These are phyloP conservation scores for Chloranthus sessilifolius DNA, from an alignment of 164 flowering plant species.

Conservation along the genomic window DNA sequence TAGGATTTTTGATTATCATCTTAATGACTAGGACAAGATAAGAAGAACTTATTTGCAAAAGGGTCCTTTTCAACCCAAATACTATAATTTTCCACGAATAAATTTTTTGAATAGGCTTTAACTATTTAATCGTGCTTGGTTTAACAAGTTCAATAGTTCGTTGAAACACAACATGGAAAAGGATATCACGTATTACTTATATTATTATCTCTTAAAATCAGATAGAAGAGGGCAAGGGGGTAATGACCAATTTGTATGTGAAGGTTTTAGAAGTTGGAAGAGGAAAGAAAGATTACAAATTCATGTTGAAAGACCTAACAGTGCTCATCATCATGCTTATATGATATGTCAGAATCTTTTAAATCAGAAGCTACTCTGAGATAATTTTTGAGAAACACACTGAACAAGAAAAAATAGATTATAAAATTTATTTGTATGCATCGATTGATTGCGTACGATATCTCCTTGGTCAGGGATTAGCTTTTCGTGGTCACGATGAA, in stretches of 20 bases:
- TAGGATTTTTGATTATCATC: not conserved
- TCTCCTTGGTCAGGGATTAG: conserved; percentile 13
- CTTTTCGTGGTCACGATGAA: conserved; percentile 21
- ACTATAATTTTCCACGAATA: not conserved
- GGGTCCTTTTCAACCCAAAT: not conserved
- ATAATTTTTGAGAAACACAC: not conserved
- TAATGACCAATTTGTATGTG: not conserved
- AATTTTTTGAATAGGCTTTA: too few relatives aligned
- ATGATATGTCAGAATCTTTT: conserved; percentile 8
- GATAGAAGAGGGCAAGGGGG: not conserved
- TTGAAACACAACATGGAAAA: not conserved
- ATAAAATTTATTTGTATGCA: conserved; percentile 6
- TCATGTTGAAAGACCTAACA: conserved; percentile 9
- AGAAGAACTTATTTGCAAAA: not conserved
- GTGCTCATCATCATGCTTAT: conserved; percentile 8
- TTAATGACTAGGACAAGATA: not conserved
- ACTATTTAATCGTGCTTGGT: not conserved
- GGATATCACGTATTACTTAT: not conserved
- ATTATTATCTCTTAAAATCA: not conserved
- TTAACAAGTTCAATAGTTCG: too few relatives aligned
- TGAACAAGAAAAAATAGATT: conserved; percentile 1
- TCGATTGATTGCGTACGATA: conserved; percentile 10
- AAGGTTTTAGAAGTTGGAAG: conserved; percentile 5
- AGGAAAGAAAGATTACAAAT: too few relatives aligned
- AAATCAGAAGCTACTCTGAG: conserved; percentile 8